phyloP scores from a whole-genome alignment of 177 flowering plant genomes.

The Vitis hybrid region DNA sequence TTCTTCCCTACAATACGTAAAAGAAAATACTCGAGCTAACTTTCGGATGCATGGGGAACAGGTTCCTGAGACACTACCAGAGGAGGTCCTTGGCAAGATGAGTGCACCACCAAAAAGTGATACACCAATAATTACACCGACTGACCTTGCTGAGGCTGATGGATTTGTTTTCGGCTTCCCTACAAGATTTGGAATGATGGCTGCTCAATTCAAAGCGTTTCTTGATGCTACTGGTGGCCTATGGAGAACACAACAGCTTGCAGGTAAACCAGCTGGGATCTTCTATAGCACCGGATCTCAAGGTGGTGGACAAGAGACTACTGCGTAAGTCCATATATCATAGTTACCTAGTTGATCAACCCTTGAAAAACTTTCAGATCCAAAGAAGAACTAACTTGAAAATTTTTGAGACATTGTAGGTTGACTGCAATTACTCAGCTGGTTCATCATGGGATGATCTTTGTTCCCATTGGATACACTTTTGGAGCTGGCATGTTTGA shows the following conservation, averaged over 20 bases:
- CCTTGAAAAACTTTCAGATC: not conserved
- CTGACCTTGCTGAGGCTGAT: slow-evolving; percentile 58
- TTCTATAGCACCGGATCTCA: slow-evolving; percentile 67
- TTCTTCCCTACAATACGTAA: too few species aligned
- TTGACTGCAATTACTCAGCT: slow-evolving; percentile 69
- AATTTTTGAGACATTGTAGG: slow-evolving; percentile 18
- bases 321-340: slow-evolving; percentile 38
- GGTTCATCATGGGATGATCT: slow-evolving; percentile 67
- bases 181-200: slow-evolving; percentile 70
- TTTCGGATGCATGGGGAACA: slow-evolving; percentile 17
- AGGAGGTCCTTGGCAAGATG: slow-evolving; percentile 55
- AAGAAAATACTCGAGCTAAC: not conserved
- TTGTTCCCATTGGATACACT: slow-evolving; percentile 68
- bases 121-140: slow-evolving; percentile 43
- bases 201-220: slow-evolving; percentile 67
- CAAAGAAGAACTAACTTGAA: not conserved
- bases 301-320: slow-evolving; percentile 74
- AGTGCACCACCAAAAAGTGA: slow-evolving; percentile 60
- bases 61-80: slow-evolving; percentile 58
- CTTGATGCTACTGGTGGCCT: slow-evolving; percentile 70
- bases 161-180: slow-evolving; percentile 66
- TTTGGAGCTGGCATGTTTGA: slow-evolving; percentile 72
- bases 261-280: slow-evolving; percentile 67
- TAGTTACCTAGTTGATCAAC: too few species aligned
- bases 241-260: slow-evolving; percentile 57